A percentile compares a stretch with the other conserved stretches of the same genome.
phyloP scores from a whole-genome alignment of 352 stramenopile genomes.

The Bremia lactucae region DNA sequence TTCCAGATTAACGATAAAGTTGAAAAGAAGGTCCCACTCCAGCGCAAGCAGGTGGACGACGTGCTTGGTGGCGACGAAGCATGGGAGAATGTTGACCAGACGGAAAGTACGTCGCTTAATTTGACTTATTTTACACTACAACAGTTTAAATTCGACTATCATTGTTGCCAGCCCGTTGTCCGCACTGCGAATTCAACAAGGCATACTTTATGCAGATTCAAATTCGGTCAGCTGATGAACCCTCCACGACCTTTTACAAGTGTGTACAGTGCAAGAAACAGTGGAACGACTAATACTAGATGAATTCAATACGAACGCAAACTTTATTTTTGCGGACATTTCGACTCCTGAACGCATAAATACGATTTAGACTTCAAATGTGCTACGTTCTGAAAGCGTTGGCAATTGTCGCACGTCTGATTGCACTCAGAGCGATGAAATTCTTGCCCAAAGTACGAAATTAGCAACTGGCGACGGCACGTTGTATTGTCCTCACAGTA shows the following conservation, averaged over 20 bases:
- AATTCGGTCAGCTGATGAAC: conserved; percentile 96
- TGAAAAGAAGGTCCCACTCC: conserved; percentile 84
- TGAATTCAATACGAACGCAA: too few species aligned
- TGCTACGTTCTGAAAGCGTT: conserved; percentile 25
- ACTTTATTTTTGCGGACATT: too few species aligned
- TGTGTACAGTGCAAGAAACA: conserved; percentile 96
- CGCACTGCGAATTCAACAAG: conserved; percentile 90
- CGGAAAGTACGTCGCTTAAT: conserved; percentile 68
- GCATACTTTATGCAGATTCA: conserved; percentile 99
- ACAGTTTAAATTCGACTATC: too few species aligned
- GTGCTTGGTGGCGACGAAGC: conserved; percentile 94
- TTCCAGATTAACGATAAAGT: conserved; percentile 84
- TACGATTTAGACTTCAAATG: conserved; percentile 17
- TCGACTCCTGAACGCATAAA: too few species aligned
- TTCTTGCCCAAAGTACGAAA: conserved; percentile 72
- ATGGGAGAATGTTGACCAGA: conserved; percentile 98
- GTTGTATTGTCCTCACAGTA: conserved; percentile 71
- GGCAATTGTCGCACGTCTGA: conserved; percentile 57
- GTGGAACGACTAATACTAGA: conserved; percentile 92
- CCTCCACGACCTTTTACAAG: conserved; percentile 99
- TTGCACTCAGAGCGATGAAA: conserved; percentile 59
- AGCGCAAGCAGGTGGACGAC: conserved; percentile 97
- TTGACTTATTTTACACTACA: too few species aligned
- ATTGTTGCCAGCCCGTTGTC: conserved; percentile 73
- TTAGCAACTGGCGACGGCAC: conserved; percentile 61